These are phyloP conservation scores for Dovyalis caffra DNA, from an alignment of 345 rosid genomes.

Conservation along the genomic window DNA sequence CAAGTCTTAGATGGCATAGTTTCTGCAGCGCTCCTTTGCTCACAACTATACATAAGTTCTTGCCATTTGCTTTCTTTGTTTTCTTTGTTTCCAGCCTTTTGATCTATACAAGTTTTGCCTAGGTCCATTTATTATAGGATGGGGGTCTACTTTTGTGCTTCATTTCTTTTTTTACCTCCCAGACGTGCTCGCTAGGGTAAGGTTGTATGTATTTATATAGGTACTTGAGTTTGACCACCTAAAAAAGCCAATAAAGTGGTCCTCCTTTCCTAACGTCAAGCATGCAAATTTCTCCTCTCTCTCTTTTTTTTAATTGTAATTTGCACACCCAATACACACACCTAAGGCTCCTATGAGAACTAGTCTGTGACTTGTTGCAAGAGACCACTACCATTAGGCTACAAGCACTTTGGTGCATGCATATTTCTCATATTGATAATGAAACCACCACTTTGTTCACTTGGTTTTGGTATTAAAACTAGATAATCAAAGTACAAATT, in stretches of 20 bases:
- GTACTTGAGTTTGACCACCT: not conserved
- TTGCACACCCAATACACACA: no score
- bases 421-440: not conserved
- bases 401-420: no score
- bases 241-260: not conserved
- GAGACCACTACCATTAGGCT: no score
- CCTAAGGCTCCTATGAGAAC: no score
- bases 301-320: no score
- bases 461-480: not conserved
- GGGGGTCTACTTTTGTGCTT: no score
- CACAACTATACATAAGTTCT: not conserved
- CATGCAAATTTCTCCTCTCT: not conserved
- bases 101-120: not conserved
- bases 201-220: no score
- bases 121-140: not conserved
- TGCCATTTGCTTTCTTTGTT: not conserved
- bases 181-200: no score
- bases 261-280: not conserved
- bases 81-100: not conserved
- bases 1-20: not conserved
- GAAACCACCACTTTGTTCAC: not conserved
- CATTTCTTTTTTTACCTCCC: no score
- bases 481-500: not conserved
- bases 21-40: not conserved
- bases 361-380: no score